phyloP scores from a whole-genome alignment of 225 moss, liverwort and hornwort genomes.

The Rhytidiadelphus loreus region DNA sequence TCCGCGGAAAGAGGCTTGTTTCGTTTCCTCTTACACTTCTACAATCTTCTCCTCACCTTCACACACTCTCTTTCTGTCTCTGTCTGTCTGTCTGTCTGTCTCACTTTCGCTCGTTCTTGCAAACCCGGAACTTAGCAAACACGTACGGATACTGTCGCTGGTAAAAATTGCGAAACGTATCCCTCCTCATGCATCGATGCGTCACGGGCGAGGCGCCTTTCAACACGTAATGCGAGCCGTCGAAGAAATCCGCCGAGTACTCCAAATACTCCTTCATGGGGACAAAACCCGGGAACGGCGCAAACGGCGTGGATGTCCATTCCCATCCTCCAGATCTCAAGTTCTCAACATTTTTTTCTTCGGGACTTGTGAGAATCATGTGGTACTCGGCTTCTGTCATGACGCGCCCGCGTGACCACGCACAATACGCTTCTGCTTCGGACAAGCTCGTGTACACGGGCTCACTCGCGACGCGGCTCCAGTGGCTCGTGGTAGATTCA shows the following conservation, averaged over 20 bases:
- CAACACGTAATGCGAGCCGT: slow-evolving; percentile 61
- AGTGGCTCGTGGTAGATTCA: slow-evolving; percentile 30
- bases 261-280: slow-evolving; percentile 64
- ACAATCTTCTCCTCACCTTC: neutral
- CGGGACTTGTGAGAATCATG: slow-evolving; percentile 15
- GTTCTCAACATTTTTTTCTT: slow-evolving; percentile 12
- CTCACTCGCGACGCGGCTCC: slow-evolving; percentile 31
- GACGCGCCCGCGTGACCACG: slow-evolving; percentile 48
- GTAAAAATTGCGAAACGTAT: slow-evolving; percentile 75
- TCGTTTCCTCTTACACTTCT: neutral
- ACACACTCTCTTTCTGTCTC: neutral
- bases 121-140: slow-evolving; percentile 82
- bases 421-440: slow-evolving; percentile 72
- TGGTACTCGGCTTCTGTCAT: slow-evolving; percentile 79
- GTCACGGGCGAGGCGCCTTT: slow-evolving; percentile 76
- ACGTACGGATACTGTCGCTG: slow-evolving; percentile 72
- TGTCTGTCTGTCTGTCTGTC: too few species aligned
- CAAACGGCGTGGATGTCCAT: slow-evolving; percentile 59
- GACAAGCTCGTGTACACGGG: slow-evolving; percentile 76
- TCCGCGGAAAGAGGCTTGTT: neutral
- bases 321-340: slow-evolving; percentile 63
- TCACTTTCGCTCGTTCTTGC: slow-evolving; percentile 6
- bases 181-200: slow-evolving; percentile 52
- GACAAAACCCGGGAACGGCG: slow-evolving; percentile 56
- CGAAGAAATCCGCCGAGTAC: slow-evolving; percentile 77